Evolutionary conservation across 2,329 filamentous ascomycete genomes (phyloP), one percentile per base, ranked within the genome.

Genomic region (Akanthomyces dipterigenus): DNA sequence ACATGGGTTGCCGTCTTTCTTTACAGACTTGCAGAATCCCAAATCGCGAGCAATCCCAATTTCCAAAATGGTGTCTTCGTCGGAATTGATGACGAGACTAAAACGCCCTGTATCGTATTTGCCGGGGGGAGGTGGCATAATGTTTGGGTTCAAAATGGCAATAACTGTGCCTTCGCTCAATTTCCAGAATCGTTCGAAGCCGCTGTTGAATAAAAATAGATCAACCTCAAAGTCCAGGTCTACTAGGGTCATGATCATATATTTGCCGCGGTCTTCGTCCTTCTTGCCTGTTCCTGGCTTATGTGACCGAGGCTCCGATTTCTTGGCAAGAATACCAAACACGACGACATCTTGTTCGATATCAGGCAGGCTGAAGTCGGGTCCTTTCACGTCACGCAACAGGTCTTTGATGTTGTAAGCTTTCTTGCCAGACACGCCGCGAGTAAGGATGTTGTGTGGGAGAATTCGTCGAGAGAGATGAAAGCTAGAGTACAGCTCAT

Each of bases 141-240:
- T 88, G 20, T 81, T 86, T 1, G 95, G 95, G 70, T 99, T 99
- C 34, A 99, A 80, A 28, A 99, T 90, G 5, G 93, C 95, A 61
- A 99, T 80, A 1, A 98, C 83, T 0, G 93, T 97, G n/a, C 95
- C 95, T 2, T 91, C 84, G 0, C 87, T 87, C n/a, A 98, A 79
- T 71, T 96, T 96, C 88, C 93, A 98, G 77, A 95, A 99, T 60
- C 90, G 87, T 18, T 90, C 88, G 68, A 98, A 97, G 7, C 91
- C 96, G 0, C 88, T 87, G 68, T 90, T 90, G 75, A 99, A 99
- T 16, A 99, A 83, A 68, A 92, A 98, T 46, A 98, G 82, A 65
- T 98, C 93, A 14, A 99, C 74, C 67, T 96, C 91, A 85, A 88
- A 96, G 68, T 91, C 88, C 12, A 99, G 79, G 72, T 99, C 93